These are phyloP conservation scores for Fusarium udum DNA, from an alignment of 2,329 filamentous ascomycete species.

Conservation along the genomic window DNA sequence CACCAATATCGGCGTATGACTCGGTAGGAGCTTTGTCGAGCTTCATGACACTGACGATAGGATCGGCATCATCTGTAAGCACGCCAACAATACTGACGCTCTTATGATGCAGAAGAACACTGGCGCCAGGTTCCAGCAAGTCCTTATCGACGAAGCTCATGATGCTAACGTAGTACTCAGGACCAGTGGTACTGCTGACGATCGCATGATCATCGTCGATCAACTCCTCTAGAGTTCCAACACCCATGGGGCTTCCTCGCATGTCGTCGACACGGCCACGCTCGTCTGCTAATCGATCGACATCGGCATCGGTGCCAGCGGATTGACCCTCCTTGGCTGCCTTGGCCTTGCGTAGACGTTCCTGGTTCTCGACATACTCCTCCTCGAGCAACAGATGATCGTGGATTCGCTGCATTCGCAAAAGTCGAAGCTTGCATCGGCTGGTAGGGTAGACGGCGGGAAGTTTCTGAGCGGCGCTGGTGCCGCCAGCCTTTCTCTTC, in stretches of 20 bases:
- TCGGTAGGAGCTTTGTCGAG: conserved; percentile 98
- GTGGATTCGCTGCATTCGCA: conserved; percentile 98
- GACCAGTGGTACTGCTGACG: conserved; percentile 95
- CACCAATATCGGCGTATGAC: conserved; percentile 98
- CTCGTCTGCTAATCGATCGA: conserved; percentile 92
- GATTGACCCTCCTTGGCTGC: conserved; percentile 75
- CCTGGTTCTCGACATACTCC: conserved; percentile 99
- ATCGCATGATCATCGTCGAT: conserved; percentile 99
- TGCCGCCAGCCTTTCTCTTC: conserved; percentile 96
- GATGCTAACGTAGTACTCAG: conserved; percentile 99
- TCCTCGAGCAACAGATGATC: conserved; percentile 97
- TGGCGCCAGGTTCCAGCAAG: conserved; percentile 93
- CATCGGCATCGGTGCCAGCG: conserved; percentile 75
- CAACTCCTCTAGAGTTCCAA: conserved; percentile 96
- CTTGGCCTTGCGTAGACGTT: conserved; percentile 93
- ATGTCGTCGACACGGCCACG: conserved; percentile 96
- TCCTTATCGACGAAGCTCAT: conserved; percentile 99
- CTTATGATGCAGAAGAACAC: conserved; percentile 95
- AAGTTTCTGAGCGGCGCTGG: conserved; percentile 93
- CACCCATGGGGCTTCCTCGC: conserved; percentile 98
- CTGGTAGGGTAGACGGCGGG: conserved; percentile 94
- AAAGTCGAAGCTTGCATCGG: conserved; percentile 94
- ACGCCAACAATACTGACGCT: conserved; percentile 98
- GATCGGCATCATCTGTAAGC: conserved; percentile 94
- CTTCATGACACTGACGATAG: conserved; percentile 98